phyloP scores from a whole-genome alignment of 306 rosid species.

The Lathyrus aphaca region DNA sequence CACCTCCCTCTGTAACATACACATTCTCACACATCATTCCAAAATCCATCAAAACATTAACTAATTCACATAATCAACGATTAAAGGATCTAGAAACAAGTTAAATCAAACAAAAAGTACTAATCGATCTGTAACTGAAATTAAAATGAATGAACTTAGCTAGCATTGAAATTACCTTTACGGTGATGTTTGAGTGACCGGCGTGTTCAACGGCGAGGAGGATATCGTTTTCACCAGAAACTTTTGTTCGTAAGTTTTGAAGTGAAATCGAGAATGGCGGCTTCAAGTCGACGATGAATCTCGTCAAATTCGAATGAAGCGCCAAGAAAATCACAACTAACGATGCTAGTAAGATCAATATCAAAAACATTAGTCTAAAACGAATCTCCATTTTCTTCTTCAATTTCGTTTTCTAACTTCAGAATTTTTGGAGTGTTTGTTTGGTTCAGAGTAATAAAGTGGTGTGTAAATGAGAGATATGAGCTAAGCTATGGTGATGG shows the following conservation, averaged over 20 bases:
- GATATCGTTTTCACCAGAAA: background rate
- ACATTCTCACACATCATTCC: background rate
- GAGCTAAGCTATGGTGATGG: background rate
- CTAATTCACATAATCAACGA: background rate
- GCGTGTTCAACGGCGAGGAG: conserved; percentile 25
- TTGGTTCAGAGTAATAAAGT: background rate
- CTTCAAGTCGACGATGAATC: background rate
- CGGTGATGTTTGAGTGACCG: conserved; percentile 26
- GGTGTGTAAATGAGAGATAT: too few relatives aligned
- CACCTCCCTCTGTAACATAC: conserved; percentile 32
- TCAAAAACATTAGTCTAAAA: conserved; percentile 1
- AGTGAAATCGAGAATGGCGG: background rate
- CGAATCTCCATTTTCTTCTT: conserved; percentile 29
- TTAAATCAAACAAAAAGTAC: too few relatives aligned
- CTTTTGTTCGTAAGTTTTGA: conserved; percentile 14
- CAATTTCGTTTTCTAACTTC: background rate
- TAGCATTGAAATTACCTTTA: conserved; percentile 4
- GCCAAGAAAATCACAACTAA: conserved; percentile 2
- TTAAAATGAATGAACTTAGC: background rate
- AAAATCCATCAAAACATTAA: background rate
- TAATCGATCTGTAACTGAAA: background rate
- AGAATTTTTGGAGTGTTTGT: background rate
- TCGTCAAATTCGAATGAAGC: conserved; percentile 29
- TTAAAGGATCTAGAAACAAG: background rate
- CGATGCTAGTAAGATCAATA: conserved; percentile 7